Evolutionary conservation across 345 rosid species (phyloP).

Genomic region (Tarenaya hassleriana): DNA sequence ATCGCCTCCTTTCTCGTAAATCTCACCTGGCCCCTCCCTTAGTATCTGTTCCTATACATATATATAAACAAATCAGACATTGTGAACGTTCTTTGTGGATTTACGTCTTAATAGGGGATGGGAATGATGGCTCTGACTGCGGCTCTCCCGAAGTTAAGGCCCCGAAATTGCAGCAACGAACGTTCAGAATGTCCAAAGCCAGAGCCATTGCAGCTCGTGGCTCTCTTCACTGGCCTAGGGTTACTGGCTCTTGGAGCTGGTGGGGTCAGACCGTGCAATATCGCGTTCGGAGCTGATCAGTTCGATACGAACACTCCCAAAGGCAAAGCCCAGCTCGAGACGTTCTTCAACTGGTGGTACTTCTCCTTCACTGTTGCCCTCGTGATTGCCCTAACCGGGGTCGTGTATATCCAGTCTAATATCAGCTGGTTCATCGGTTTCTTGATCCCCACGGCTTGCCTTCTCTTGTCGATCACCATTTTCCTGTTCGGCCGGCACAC

Average conservation of each 20-base stretch:
- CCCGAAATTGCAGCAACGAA: conserved; percentile 30
- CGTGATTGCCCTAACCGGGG: conserved; percentile 47
- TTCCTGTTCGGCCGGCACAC: conserved; percentile 53
- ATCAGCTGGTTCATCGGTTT: conserved; percentile 66
- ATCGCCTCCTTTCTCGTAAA: conserved; percentile 45
- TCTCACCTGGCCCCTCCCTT: neutral
- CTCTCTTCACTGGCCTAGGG: conserved; percentile 41
- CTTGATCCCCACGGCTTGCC: conserved; percentile 53
- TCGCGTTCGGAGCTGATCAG: conserved; percentile 82
- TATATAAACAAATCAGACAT: too few relatives aligned
- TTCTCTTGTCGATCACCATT: conserved; percentile 36
- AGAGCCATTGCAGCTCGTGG: conserved; percentile 38
- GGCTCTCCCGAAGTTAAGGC: conserved; percentile 36
- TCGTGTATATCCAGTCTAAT: conserved; percentile 57
- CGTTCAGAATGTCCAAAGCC: conserved; percentile 32
- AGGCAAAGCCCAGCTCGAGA: conserved; percentile 48
- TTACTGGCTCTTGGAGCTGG: conserved; percentile 63
- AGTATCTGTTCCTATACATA: too few relatives aligned
- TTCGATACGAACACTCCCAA: conserved; percentile 45
- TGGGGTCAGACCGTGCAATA: conserved; percentile 66
- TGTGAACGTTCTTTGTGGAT: too few relatives aligned
- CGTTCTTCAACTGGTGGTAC: conserved; percentile 87
- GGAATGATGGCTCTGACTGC: conserved; percentile 49
- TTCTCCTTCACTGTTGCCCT: conserved; percentile 59
- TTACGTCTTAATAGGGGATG: conserved; percentile 54